Evolutionary conservation across 495 filamentous ascomycete genomes (phyloP), one percentile per base, ranked within the genome.

Genomic region (Trichoderma gamsii): DNA sequence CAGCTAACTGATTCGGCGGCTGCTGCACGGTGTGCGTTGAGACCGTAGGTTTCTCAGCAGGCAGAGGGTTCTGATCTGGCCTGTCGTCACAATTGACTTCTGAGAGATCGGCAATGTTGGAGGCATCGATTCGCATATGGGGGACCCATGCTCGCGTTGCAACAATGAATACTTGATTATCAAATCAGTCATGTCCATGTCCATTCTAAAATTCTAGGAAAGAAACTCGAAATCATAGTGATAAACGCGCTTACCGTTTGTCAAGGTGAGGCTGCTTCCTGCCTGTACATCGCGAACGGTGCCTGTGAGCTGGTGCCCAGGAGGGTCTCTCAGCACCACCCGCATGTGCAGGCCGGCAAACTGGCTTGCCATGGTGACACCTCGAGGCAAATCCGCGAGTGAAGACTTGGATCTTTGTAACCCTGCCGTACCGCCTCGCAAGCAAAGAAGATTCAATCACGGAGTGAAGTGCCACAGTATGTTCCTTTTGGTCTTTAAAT

Each of bases 291-390:
- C 81, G 63, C 84, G 85, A 44, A 99, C 88, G 27, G 87, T 84
- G 52, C 94, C 94, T 70, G 86, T 85, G 61, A 97, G 77, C 70
- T 85, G 83, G 18, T 84, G 84, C 70, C 86, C 83, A 2, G 84
- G 83, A 35, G 92, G 92, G 64, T 87, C 76, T 66, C 79, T 85
- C 65, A 97, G 81, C 15, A 88, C 92, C 71, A 96, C 86, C 65
- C 89, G 76, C 75, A 96, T 90, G 68, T 88, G 87, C 73, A 92
- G 84, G 41, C 92, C 92, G 70, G 93, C 88, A 76, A 95, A 94
- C 71, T 89, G 83, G 69, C 73, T 51, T 25, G 75, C 72, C 76
- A 77, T 77, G 67, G 67, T 66, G 46, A 67, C 21, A 32, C 23
- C 23, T 38, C 56, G 32, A 18, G 23, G 1, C 56, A 25, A 6